Conservation (phyloP, 441 rosid genomes). For the Populus hybrid region DNA sequence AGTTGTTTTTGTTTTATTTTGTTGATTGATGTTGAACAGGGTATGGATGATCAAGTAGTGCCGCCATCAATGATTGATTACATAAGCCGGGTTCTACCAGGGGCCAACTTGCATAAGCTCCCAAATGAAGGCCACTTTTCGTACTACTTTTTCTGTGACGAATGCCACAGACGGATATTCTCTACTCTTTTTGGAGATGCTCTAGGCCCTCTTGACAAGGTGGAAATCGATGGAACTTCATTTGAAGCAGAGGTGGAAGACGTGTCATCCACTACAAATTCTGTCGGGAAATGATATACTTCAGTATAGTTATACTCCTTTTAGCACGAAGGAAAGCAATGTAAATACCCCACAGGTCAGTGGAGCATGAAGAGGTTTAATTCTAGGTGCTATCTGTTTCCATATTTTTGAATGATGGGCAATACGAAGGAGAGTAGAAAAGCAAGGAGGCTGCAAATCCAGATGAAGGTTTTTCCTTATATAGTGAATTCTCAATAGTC, state of each 20-base stretch:
- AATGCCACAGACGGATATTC: conserved; percentile 72
- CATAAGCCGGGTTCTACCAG: conserved; percentile 65
- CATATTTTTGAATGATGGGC: conserved; percentile 16
- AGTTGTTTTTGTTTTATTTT: background rate
- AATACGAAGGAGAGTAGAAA: conserved; percentile 9
- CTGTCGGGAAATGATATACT: background rate
- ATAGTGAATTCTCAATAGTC: background rate
- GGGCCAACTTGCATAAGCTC: conserved; percentile 59
- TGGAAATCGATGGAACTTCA: background rate
- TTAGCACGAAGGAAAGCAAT: background rate
- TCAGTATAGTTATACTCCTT: background rate
- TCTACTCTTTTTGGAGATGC: conserved; percentile 69
- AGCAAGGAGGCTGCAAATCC: conserved; percentile 20
- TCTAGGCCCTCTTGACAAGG: conserved; percentile 51
- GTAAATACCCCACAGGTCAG: background rate
- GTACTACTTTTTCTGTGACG: conserved; percentile 67
- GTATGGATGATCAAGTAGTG: conserved; percentile 72
- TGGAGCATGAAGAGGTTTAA: conserved; percentile 10
- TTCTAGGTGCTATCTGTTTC: conserved; percentile 1
- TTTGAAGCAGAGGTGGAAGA: background rate
- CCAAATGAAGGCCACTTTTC: conserved; percentile 89
- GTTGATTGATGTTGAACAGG: conserved; percentile 44
- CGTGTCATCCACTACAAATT: background rate
- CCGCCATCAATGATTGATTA: conserved; percentile 72
- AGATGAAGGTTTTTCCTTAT: conserved; percentile 1